Percentiles rank a stretch among this genome's conserved stretches.
Evolutionary conservation across 2,329 filamentous ascomycete species (phyloP).

Genomic region (Pseudogymnoascus sp.): DNA sequence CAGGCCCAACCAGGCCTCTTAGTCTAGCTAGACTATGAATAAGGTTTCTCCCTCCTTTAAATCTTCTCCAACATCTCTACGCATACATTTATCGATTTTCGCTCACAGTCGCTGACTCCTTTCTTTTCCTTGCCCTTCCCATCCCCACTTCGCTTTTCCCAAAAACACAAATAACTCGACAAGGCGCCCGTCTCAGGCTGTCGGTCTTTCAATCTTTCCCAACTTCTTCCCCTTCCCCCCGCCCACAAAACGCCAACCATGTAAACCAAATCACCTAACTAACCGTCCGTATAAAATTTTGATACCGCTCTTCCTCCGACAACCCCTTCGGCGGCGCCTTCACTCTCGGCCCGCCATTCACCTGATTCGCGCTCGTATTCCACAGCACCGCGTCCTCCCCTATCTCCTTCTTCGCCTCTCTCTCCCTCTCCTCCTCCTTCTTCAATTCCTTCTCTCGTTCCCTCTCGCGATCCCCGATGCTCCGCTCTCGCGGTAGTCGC

Average conservation of each 20-base stretch:
- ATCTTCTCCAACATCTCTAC: neutral
- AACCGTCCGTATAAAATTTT: slow-evolving; percentile 33
- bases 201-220: neutral
- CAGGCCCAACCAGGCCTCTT: too few species aligned
- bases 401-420: slow-evolving; percentile 19
- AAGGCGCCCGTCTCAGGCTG: neutral
- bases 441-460: slow-evolving; percentile 22
- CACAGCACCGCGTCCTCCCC: slow-evolving; percentile 29
- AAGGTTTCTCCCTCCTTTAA: neutral
- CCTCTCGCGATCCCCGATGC: slow-evolving; percentile 11
- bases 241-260: neutral
- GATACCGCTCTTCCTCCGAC: slow-evolving; percentile 39
- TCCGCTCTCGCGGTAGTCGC: slow-evolving; percentile 45
- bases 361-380: slow-evolving; percentile 25
- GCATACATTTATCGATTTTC: neutral
- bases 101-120: neutral
- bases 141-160: neutral
- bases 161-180: neutral
- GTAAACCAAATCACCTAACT: neutral
- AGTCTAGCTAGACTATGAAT: neutral
- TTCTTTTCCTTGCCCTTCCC: neutral
- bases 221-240: neutral
- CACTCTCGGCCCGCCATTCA: slow-evolving; percentile 7
- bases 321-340: slow-evolving; percentile 19
- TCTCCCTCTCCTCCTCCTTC: slow-evolving; percentile 15